These are phyloP conservation scores for Eimeria falciformis DNA, from an alignment of 169 alveolate genomes.

Conservation along the genomic window DNA sequence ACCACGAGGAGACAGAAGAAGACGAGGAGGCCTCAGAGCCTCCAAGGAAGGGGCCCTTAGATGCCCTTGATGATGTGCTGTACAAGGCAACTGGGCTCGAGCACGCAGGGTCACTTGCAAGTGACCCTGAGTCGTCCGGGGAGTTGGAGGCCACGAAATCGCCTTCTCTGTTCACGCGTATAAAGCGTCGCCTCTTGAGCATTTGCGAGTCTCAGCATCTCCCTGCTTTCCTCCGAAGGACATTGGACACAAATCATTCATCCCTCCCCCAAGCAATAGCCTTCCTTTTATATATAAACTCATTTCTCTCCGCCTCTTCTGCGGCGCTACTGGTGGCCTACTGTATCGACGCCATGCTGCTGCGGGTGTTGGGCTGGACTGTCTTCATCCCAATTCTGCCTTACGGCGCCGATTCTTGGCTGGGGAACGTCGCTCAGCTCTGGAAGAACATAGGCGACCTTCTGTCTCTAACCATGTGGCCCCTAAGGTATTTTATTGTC, in stretches of 20 bases:
- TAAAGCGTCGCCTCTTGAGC: neutral
- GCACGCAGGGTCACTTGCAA: neutral
- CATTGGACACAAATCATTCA: neutral
- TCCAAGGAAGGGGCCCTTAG: neutral
- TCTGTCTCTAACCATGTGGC: slow-evolving; percentile 5
- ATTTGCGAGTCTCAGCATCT: neutral
- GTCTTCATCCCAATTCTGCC: slow-evolving; percentile 56
- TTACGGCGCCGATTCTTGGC: neutral
- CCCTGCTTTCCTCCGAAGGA: neutral
- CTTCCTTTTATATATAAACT: slow-evolving; percentile 31
- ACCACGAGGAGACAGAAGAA: neutral
- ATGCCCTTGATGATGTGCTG: neutral
- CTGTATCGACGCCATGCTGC: slow-evolving; percentile 55
- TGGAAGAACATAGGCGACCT: neutral
- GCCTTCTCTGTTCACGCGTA: no score
- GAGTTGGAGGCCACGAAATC: neutral
- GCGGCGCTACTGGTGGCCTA: slow-evolving; percentile 69
- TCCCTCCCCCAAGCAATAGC: slow-evolving; percentile 38
- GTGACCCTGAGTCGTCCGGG: neutral
- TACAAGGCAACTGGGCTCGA: neutral
- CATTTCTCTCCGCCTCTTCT: slow-evolving; percentile 46
- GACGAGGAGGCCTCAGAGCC: neutral
- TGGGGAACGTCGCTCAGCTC: slow-evolving; percentile 12
- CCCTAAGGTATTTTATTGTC: neutral
- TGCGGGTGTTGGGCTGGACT: slow-evolving; percentile 35